Base-by-base conservation (phyloP, 2,329 filamentous ascomycete species). In the Colletotrichum cordylinicola region DNA sequence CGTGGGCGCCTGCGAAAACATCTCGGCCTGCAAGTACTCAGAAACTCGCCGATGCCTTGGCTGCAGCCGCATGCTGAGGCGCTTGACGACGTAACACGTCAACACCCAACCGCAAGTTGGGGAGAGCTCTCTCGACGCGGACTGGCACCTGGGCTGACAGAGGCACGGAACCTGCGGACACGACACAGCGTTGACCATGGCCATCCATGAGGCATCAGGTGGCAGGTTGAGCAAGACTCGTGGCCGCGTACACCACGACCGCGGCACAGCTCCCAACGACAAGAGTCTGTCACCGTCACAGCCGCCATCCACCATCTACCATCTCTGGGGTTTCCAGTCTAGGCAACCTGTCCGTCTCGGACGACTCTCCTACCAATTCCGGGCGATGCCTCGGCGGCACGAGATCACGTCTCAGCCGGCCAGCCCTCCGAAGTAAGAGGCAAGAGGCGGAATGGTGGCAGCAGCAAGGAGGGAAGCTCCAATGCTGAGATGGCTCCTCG, bases 321-420 rank as follows among this genome's bases (percentile, higher is more conserved):
- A 21, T 52, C 15, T 58, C 55, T 27, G 27, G 21, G 27, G 0
- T 58, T 24, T 24, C 55, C 55, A 58, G 27, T 21, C 55, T 58
- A 18, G 55, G 27, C 15, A 58, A 58, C 24, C 55, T 58, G 12
- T 58, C 55, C 55, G 21, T 58, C 55, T 29, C 24, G 55, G 55
- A 58, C n/a, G 27, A 61, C 33, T 13, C 8, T n/a, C 6, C 12
- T 33, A 24, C 27, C 39, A 5, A 8, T 24, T 10, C 27, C 55
- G 24, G 55, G 55, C 55, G 24, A 58, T 65, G 24, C 67, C 72
- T 74, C 72, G 72, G 72, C 58, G 58, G 33, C 68, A 75, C 72
- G 61, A 66, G 68, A 52, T 27, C 39, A 61, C 48, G 43, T 16
- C 29, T 33, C 18, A 35, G 58, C 18, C 29, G 58, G 10, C 29